phyloP scores from a whole-genome alignment of 78 protist genomes.

The Dictyostelium intermedium region DNA sequence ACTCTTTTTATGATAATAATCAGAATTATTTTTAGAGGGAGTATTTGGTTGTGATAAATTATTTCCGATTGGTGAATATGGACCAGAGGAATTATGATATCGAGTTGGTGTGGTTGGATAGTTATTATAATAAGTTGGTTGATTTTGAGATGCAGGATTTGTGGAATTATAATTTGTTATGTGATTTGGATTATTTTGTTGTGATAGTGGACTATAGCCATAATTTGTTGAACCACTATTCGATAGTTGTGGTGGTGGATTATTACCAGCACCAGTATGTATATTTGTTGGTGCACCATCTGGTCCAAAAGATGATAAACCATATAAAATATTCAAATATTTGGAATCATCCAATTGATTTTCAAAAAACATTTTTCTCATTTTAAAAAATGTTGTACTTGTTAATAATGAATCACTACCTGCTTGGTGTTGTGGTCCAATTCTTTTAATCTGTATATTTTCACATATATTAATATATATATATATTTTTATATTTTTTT shows the following conservation, averaged over 20 bases:
- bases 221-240: background rate
- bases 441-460: constrained; percentile 82
- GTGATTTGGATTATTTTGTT: background rate
- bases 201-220: background rate
- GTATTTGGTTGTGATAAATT: background rate
- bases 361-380: constrained; percentile 92
- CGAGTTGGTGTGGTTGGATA: background rate
- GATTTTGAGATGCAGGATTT: background rate
- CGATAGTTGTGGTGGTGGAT: background rate
- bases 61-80: background rate
- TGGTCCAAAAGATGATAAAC: constrained; percentile 37
- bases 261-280: background rate
- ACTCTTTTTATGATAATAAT: background rate
- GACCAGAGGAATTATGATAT: background rate
- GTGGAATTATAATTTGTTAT: background rate
- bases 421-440: constrained; percentile 99
- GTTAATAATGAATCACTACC: constrained; percentile 97
- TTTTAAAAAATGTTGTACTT: constrained; percentile 93
- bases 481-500: background rate
- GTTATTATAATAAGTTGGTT: background rate
- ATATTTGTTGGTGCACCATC: constrained; percentile 5
- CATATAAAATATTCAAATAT: constrained; percentile 86
- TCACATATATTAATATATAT: no score
- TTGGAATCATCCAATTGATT: constrained; percentile 89
- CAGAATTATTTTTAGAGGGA: background rate